Percentiles rank a stretch among this genome's conserved stretches.
phyloP scores from a whole-genome alignment of 768 basidiomycete species.

The Boletus speciosus region DNA sequence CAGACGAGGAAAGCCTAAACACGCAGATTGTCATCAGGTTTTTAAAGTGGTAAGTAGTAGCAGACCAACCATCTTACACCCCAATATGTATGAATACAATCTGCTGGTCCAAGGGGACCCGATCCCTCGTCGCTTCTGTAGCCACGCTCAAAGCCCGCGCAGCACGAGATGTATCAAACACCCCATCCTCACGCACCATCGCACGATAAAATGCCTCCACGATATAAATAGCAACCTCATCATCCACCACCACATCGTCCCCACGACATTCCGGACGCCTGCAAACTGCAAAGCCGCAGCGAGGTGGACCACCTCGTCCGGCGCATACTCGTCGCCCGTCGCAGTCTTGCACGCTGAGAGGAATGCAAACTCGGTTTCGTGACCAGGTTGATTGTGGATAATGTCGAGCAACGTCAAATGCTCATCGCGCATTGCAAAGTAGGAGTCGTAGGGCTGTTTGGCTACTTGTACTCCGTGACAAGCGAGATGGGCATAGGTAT shows the following conservation, averaged over 20 bases:
- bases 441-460: constrained; percentile 15
- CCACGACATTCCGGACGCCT: constrained; percentile 28
- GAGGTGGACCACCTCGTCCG: constrained; percentile 31
- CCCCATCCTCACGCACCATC: constrained; percentile 13
- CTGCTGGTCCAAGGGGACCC: constrained; percentile 20
- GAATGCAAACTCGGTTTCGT: constrained; percentile 26
- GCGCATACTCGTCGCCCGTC: constrained; percentile 18
- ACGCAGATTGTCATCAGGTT: background rate
- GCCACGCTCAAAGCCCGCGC: constrained; percentile 16
- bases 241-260: constrained; percentile 32
- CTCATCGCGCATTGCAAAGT: constrained; percentile 18
- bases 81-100: constrained; percentile 25
- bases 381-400: constrained; percentile 6
- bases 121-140: constrained; percentile 2
- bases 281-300: constrained; percentile 30
- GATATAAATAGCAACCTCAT: constrained; percentile 13
- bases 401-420: constrained; percentile 24
- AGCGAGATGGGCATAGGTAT: constrained; percentile 26
- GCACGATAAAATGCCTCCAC: constrained; percentile 19
- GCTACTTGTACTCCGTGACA: constrained; percentile 23
- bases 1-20: background rate
- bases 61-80: background rate
- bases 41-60: background rate
- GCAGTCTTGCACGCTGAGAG: constrained; percentile 32
- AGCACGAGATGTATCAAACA: constrained; percentile 14